These are phyloP conservation scores for Lactifluus pinguis DNA, from an alignment of 768 basidiomycete genomes.

Conservation along the genomic window DNA sequence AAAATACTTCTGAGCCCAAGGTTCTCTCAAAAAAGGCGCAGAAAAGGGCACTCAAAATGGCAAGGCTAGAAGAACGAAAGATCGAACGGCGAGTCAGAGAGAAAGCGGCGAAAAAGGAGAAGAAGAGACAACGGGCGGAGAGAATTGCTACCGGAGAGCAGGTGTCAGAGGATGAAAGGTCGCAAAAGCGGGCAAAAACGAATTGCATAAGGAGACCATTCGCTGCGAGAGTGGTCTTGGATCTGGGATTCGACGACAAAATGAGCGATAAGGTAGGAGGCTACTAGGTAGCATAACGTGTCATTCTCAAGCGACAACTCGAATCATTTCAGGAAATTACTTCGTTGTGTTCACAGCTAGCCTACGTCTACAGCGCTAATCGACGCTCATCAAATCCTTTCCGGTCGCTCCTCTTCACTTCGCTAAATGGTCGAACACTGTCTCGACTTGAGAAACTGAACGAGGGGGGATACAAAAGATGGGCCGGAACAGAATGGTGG, in stretches of 20 bases:
- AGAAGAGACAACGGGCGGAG: slow-evolving; percentile 50
- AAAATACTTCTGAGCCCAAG: background rate
- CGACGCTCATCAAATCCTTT: slow-evolving; percentile 65
- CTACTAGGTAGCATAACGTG: background rate
- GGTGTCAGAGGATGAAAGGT: slow-evolving; percentile 35
- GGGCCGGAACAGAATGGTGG: slow-evolving; percentile 83
- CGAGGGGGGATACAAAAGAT: slow-evolving; percentile 65
- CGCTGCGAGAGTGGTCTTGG: slow-evolving; percentile 65
- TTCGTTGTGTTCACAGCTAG: slow-evolving; percentile 83
- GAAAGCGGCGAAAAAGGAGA: slow-evolving; percentile 68
- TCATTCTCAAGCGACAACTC: background rate
- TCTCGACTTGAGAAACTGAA: slow-evolving; percentile 54
- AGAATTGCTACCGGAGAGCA: slow-evolving; percentile 59
- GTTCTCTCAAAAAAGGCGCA: slow-evolving; percentile 68
- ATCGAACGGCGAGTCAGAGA: slow-evolving; percentile 68
- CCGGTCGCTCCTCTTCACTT: slow-evolving; percentile 65
- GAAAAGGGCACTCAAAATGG: slow-evolving; percentile 67
- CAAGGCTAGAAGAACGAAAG: slow-evolving; percentile 56
- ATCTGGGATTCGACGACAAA: slow-evolving; percentile 85
- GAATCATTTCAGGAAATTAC: slow-evolving; percentile 61
- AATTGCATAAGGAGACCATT: slow-evolving; percentile 23
- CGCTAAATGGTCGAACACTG: slow-evolving; percentile 63
- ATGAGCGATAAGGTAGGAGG: slow-evolving; percentile 87
- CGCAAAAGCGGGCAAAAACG: slow-evolving; percentile 23
- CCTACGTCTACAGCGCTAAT: slow-evolving; percentile 87